Conservation (phyloP, 2,329 filamentous ascomycete species). For the Penicillium sp. region DNA sequence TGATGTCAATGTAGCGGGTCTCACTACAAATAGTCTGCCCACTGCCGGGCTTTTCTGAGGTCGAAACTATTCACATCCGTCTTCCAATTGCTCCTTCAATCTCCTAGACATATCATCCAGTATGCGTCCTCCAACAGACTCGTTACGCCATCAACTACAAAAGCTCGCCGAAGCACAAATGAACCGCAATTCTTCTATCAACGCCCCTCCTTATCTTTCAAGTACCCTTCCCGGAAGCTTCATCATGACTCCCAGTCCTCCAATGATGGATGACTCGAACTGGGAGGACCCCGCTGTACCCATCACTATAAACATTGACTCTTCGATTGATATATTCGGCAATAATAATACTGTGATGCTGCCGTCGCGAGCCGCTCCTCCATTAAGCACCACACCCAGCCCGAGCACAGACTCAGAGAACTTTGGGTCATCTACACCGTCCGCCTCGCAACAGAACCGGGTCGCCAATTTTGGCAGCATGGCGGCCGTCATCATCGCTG, state of each 20-base stretch:
- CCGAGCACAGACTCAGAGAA: not conserved
- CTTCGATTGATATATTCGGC: constrained; percentile 35
- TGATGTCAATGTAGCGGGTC: not conserved
- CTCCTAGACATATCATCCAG: not conserved
- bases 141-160: constrained; percentile 26
- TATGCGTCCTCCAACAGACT: constrained; percentile 14
- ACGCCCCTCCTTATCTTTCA: constrained; percentile 24
- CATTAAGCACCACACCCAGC: too few relatives aligned
- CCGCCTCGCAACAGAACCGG: not conserved
- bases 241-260: constrained; percentile 5
- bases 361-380: not conserved
- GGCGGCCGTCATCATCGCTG: not conserved
- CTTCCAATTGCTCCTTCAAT: not conserved
- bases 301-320: constrained; percentile 36
- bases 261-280: constrained; percentile 13
- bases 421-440: not conserved
- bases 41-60: not conserved
- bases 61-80: not conserved
- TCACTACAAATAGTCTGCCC: not conserved
- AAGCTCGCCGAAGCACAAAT: constrained; percentile 26
- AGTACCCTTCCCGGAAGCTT: not conserved
- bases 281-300: constrained; percentile 15
- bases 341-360: constrained; percentile 34
- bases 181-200: constrained; percentile 12
- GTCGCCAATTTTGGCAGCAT: not conserved